These are phyloP conservation scores for Pseudogymnoascus sp. DNA, from an alignment of 2,329 filamentous ascomycete genomes.

Conservation along the genomic window DNA sequence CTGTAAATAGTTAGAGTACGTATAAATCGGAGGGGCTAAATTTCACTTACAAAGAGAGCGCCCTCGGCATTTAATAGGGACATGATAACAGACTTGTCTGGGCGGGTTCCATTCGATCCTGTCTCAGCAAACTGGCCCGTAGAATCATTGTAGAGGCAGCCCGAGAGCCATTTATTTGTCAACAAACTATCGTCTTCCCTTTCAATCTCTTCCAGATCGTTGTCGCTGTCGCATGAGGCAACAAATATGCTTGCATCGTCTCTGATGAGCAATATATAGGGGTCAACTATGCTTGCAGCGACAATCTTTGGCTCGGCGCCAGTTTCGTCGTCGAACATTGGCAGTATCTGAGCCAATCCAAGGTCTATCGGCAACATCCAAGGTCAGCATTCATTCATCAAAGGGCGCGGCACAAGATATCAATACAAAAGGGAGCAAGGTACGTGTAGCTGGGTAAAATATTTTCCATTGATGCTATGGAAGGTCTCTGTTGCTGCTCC, in stretches of 20 bases:
- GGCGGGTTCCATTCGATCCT: not conserved
- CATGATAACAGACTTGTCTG: conserved; percentile 53
- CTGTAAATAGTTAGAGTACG: conserved; percentile 35
- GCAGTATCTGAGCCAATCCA: conserved; percentile 81
- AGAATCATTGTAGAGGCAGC: conserved; percentile 72
- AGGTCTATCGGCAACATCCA: conserved; percentile 51
- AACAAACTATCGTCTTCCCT: conserved; percentile 49
- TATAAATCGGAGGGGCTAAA: not conserved
- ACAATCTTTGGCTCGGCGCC: conserved; percentile 72
- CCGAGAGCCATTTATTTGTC: conserved; percentile 70
- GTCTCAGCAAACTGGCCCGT: conserved; percentile 45
- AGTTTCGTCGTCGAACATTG: conserved; percentile 85
- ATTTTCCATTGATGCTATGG: conserved; percentile 35
- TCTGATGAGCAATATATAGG: conserved; percentile 73
- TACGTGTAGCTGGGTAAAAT: conserved; percentile 22
- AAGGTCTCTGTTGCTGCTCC: not conserved
- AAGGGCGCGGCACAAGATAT: conserved; percentile 19
- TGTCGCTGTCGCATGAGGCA: conserved; percentile 69
- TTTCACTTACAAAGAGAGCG: conserved; percentile 60
- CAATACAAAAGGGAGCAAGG: conserved; percentile 19
- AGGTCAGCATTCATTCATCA: conserved; percentile 10
- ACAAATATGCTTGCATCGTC: conserved; percentile 78
- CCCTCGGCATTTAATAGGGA: conserved; percentile 74
- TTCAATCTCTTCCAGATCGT: conserved; percentile 79
- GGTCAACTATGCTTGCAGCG: conserved; percentile 77